phyloP scores from a whole-genome alignment of 345 rosid genomes.

The Corymbia maculata region DNA sequence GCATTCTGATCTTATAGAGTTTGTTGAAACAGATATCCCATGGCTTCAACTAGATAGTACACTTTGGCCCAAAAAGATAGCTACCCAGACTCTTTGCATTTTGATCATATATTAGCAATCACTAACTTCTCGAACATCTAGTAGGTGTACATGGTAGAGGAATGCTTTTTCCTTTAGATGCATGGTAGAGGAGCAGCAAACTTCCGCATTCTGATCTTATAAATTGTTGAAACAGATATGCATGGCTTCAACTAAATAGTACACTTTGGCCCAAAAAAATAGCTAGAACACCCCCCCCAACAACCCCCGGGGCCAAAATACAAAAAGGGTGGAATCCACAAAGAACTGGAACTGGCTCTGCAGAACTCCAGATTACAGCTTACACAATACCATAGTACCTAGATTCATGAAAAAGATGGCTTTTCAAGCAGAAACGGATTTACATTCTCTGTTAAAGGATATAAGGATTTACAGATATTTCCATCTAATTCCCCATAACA shows the following conservation, averaged over 20 bases:
- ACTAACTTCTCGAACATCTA: too few relatives aligned
- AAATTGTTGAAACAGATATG: too few relatives aligned
- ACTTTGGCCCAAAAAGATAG: not conserved
- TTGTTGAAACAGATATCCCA: not conserved
- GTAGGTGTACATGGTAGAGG: too few relatives aligned
- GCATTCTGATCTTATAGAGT: not conserved
- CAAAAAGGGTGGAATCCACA: not conserved
- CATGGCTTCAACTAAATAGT: too few relatives aligned
- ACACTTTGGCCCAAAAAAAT: too few relatives aligned
- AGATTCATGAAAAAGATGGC: not conserved
- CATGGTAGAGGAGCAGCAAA: too few relatives aligned
- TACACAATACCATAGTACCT: not conserved
- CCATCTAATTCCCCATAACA: not conserved
- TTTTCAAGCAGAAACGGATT: not conserved
- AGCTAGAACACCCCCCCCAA: too few relatives aligned
- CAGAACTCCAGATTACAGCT: not conserved
- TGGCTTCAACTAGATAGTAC: not conserved
- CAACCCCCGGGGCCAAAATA: too few relatives aligned
- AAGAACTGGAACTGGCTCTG: not conserved
- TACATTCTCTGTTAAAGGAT: not conserved
- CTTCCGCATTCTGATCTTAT: too few relatives aligned
- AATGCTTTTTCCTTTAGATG: too few relatives aligned
- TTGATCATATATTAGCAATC: too few relatives aligned
- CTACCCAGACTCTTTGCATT: not conserved
- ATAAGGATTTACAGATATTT: not conserved